phyloP scores from a whole-genome alignment of 805 yeast genomes.

The Starmerella vaccinii region DNA sequence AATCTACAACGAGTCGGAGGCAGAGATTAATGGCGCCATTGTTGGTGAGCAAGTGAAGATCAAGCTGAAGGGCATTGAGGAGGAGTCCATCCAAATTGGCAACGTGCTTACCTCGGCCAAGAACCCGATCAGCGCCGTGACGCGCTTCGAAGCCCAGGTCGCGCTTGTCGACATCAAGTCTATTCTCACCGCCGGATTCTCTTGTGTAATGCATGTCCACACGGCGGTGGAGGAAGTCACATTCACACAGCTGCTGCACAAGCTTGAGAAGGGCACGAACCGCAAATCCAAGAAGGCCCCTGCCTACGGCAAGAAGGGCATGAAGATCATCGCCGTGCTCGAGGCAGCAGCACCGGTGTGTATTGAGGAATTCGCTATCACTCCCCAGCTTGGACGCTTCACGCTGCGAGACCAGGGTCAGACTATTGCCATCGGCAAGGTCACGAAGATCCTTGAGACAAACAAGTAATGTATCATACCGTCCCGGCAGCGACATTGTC shows the following conservation, averaged over 20 bases:
- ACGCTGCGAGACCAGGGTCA: constrained; percentile 97
- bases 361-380: constrained; percentile 82
- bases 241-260: constrained; percentile 73
- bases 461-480: not conserved
- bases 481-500: not conserved
- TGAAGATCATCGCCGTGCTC: constrained; percentile 90
- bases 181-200: constrained; percentile 86
- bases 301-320: constrained; percentile 96
- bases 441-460: constrained; percentile 61
- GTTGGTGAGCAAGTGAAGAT: constrained; percentile 97
- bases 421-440: constrained; percentile 97
- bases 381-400: constrained; percentile 95
- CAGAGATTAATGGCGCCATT: constrained; percentile 76
- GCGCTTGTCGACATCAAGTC: constrained; percentile 95
- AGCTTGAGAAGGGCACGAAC: constrained; percentile 92
- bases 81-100: constrained; percentile 88
- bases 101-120: constrained; percentile 78
- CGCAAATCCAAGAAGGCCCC: constrained; percentile 95
- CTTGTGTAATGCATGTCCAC: constrained; percentile 98
- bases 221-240: constrained; percentile 95
- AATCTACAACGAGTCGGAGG: constrained; percentile 90
- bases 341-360: constrained; percentile 83
- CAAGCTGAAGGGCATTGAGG: constrained; percentile 90
- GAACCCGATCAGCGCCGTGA: constrained; percentile 83
- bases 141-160: constrained; percentile 87